These are phyloP conservation scores for Meyerozyma athensensis DNA, from an alignment of 1,139 yeast species.

Conservation along the genomic window DNA sequence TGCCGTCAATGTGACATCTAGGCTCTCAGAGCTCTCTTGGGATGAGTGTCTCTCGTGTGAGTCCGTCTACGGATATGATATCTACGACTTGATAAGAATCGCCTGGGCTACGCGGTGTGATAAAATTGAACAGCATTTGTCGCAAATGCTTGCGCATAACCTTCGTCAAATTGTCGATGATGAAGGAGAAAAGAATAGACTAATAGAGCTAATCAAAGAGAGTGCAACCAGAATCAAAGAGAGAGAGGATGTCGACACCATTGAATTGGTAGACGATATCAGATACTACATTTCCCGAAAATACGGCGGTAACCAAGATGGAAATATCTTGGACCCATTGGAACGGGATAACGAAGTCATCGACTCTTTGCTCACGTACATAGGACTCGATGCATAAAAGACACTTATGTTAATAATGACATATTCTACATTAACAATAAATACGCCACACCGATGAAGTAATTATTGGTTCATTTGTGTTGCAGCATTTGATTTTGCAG, in stretches of 20 bases:
- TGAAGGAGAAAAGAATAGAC: slow-evolving; percentile 19
- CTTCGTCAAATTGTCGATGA: slow-evolving; percentile 33
- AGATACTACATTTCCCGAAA: slow-evolving; percentile 57
- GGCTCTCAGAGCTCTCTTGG: slow-evolving; percentile 18
- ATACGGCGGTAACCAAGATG: slow-evolving; percentile 17
- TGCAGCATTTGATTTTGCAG: too few relatives aligned
- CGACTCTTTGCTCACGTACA: background rate
- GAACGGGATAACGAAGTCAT: slow-evolving; percentile 1
- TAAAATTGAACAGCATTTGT: slow-evolving; percentile 59
- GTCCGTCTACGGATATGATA: slow-evolving; percentile 26
- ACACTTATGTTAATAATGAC: too few relatives aligned
- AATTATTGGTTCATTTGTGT: too few relatives aligned
- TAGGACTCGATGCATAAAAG: background rate
- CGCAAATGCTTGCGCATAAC: slow-evolving; percentile 52
- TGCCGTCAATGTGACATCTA: slow-evolving; percentile 53
- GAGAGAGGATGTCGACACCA: slow-evolving; percentile 73
- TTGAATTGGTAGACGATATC: slow-evolving; percentile 74
- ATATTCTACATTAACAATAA: too few relatives aligned
- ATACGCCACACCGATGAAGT: too few relatives aligned
- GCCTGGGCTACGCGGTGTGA: slow-evolving; percentile 69
- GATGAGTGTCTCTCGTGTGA: slow-evolving; percentile 19
- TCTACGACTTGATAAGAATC: slow-evolving; percentile 55
- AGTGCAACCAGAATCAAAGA: slow-evolving; percentile 55
- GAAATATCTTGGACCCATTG: background rate
- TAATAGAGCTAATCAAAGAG: slow-evolving; percentile 24